These are phyloP conservation scores for Adenanthera pavonina DNA, from an alignment of 306 rosid species.

Conservation along the genomic window DNA sequence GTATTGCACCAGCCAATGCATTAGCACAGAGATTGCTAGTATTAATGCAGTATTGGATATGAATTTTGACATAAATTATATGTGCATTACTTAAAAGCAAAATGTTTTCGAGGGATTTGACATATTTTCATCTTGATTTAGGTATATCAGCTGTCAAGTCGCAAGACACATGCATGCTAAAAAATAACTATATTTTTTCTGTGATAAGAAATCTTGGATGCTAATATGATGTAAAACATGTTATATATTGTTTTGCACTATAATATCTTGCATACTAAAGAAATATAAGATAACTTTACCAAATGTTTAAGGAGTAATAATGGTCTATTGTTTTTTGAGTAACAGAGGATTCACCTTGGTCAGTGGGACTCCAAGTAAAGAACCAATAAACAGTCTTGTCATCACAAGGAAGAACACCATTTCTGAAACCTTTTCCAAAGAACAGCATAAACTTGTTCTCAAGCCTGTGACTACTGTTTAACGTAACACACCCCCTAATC, in stretches of 20 bases:
- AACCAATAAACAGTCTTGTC: conserved; percentile 58
- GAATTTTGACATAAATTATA: not conserved
- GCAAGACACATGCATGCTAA: not conserved
- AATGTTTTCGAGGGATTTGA: not conserved
- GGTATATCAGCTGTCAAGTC: not conserved
- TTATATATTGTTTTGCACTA: not conserved
- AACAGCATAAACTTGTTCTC: conserved; percentile 48
- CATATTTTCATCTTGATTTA: not conserved
- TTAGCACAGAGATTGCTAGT: not conserved
- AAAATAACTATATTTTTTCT: no score
- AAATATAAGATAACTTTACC: not conserved
- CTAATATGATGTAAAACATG: not conserved
- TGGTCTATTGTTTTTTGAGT: not conserved
- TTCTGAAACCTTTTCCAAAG: conserved; percentile 65
- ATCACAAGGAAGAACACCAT: conserved; percentile 59
- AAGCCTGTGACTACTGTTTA: conserved; percentile 41
- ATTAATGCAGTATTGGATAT: not conserved
- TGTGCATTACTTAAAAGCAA: not conserved
- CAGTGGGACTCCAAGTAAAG: conserved; percentile 61
- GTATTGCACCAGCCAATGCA: not conserved
- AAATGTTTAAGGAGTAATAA: not conserved
- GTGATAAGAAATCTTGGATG: not conserved
- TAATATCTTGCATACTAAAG: not conserved
- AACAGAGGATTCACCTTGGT: conserved; percentile 52
- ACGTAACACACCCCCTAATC: conserved; percentile 54